phyloP scores from a whole-genome alignment of 1,284 basidiomycete species.

The Boletus sp. region DNA sequence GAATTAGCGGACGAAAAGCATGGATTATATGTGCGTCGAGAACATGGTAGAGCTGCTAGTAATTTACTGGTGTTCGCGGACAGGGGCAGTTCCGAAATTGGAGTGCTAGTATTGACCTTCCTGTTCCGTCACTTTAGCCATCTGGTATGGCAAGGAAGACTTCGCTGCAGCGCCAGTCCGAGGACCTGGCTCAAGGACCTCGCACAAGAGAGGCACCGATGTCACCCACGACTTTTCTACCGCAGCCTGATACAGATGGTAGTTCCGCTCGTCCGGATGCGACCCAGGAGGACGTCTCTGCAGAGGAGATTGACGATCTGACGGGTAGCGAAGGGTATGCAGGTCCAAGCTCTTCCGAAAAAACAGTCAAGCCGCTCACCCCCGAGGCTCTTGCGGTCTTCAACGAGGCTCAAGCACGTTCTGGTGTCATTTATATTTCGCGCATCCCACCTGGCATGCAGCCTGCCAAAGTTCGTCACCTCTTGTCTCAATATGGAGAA shows the following conservation, averaged over 20 bases:
- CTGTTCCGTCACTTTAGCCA: neutral
- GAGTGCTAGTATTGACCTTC: neutral
- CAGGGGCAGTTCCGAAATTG: slow-evolving; percentile 14
- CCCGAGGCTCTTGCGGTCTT: slow-evolving; percentile 68
- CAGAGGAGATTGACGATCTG: slow-evolving; percentile 33
- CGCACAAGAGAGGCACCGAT: neutral
- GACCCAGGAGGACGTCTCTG: slow-evolving; percentile 2
- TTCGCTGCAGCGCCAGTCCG: neutral
- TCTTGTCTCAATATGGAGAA: slow-evolving; percentile 83
- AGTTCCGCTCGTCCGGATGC: slow-evolving; percentile 2
- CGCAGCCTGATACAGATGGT: neutral
- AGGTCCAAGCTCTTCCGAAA: slow-evolving; percentile 39
- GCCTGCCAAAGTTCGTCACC: slow-evolving; percentile 91
- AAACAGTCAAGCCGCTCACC: slow-evolving; percentile 66
- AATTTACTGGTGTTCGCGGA: neutral
- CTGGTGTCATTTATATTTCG: slow-evolving; percentile 93
- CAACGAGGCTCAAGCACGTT: slow-evolving; percentile 61
- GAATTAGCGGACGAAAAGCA: no score
- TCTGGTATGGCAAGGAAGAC: slow-evolving; percentile 10
- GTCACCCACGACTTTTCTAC: neutral
- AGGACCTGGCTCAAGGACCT: neutral
- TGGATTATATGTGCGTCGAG: neutral
- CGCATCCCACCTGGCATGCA: slow-evolving; percentile 99
- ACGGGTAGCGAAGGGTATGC: slow-evolving; percentile 59
- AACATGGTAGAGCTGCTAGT: no score